These are phyloP conservation scores for Crepidotus variabilis DNA, from an alignment of 768 basidiomycete genomes.

Conservation along the genomic window DNA sequence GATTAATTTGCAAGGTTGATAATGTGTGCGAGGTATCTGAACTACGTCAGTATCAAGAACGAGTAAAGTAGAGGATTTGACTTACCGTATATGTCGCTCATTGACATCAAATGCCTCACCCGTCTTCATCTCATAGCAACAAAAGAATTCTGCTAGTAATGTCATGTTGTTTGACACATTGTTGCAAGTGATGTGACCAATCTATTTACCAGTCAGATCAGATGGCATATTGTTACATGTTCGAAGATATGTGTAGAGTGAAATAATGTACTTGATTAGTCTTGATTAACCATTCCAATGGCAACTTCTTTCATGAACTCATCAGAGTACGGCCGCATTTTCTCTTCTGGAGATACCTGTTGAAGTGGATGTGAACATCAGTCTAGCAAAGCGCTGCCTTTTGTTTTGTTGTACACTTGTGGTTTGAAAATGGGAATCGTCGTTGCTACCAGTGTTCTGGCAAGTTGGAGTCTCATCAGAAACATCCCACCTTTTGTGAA, in stretches of 20 bases:
- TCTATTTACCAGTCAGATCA: background rate
- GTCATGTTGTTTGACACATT: constrained; percentile 6
- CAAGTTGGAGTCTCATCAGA: no score
- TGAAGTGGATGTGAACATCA: constrained; percentile 10
- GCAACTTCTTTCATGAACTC: constrained; percentile 8
- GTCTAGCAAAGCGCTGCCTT: constrained; percentile 4
- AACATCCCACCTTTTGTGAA: no score
- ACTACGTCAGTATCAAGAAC: background rate
- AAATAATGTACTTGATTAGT: constrained; percentile 8
- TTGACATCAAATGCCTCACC: background rate
- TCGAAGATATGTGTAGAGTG: background rate
- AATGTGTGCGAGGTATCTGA: constrained; percentile 29
- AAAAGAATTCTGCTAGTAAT: constrained; percentile 3
- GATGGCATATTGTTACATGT: background rate
- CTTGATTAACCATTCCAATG: constrained; percentile 7
- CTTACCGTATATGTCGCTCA: constrained; percentile 12
- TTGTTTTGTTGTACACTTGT: no score
- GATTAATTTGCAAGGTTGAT: constrained; percentile 30
- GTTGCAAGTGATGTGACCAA: constrained; percentile 5
- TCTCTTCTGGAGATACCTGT: background rate
- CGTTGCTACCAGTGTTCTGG: no score
- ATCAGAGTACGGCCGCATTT: constrained; percentile 1
- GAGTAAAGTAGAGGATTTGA: background rate
- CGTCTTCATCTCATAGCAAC: constrained; percentile 4
- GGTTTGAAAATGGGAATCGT: no score